These are phyloP conservation scores for Trichomonas vaginalis DNA, from an alignment of 208 protist species.

Conservation along the genomic window DNA sequence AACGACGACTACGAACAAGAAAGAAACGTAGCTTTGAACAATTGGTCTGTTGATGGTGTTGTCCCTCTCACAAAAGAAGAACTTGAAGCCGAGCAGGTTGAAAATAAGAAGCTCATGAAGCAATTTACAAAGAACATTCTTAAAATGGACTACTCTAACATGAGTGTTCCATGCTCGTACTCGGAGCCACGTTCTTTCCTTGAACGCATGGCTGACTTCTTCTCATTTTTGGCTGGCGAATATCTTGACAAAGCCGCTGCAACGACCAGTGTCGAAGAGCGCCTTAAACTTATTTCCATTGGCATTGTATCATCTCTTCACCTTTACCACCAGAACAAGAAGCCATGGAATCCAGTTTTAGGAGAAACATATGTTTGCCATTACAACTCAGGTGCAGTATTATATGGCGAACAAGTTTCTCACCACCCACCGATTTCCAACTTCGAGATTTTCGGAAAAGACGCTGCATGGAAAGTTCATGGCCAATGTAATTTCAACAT, in stretches of 20 bases:
- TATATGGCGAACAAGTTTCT: constrained; percentile 21
- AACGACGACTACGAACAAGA: neutral
- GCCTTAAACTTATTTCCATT: neutral
- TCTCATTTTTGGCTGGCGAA: neutral
- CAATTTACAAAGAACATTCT: neutral
- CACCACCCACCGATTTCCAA: constrained; percentile 27
- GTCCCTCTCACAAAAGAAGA: neutral
- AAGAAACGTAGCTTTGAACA: neutral
- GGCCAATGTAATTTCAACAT: neutral
- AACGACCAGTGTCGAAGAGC: neutral
- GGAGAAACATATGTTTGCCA: neutral
- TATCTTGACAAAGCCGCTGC: neutral
- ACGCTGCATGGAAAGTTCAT: constrained; percentile 14
- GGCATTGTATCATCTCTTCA: constrained; percentile 12
- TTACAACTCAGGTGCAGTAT: neutral
- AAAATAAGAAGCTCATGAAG: neutral
- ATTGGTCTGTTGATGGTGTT: neutral
- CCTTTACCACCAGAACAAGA: constrained; percentile 15
- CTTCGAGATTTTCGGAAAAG: neutral
- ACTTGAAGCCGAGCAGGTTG: neutral
- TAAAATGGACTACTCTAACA: neutral
- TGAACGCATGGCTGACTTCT: constrained; percentile 17
- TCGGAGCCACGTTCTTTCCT: constrained; percentile 24
- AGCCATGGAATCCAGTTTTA: constrained; percentile 27
- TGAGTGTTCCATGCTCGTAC: constrained; percentile 12